These are phyloP conservation scores for Lactarius deliciosus DNA, from an alignment of 768 basidiomycete genomes.

Conservation along the genomic window DNA sequence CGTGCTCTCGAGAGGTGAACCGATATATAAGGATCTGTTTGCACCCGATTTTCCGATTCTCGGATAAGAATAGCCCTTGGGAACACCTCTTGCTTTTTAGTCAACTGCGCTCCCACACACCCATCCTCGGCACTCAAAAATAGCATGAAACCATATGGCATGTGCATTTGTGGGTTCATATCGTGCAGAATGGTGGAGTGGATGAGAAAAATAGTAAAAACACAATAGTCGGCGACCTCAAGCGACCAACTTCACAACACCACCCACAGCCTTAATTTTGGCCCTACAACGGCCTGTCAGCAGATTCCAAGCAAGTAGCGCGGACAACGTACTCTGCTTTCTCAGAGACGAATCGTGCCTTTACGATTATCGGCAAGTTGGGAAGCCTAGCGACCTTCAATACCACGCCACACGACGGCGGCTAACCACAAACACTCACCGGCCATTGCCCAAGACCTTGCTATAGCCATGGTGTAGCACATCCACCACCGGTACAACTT, in stretches of 20 bases:
- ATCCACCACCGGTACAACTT: conserved; percentile 95
- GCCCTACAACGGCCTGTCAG: conserved; percentile 37
- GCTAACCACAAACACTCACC: conserved; percentile 46
- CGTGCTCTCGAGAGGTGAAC: too few relatives aligned
- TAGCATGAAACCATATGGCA: conserved; percentile 33
- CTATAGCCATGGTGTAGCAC: conserved; percentile 79
- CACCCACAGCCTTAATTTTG: conserved; percentile 92
- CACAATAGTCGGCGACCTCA: conserved; percentile 43
- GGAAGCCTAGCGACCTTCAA: conserved; percentile 52
- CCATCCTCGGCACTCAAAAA: neutral
- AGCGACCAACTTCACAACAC: conserved; percentile 91
- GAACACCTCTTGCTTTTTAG: neutral
- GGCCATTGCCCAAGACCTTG: conserved; percentile 94
- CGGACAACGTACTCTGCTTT: conserved; percentile 66
- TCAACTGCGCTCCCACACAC: neutral
- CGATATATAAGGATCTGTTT: neutral
- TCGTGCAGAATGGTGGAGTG: conserved; percentile 33
- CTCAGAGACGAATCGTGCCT: conserved; percentile 92
- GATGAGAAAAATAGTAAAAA: conserved; percentile 32
- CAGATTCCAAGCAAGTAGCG: conserved; percentile 31
- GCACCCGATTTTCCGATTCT: neutral
- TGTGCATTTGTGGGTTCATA: conserved; percentile 33
- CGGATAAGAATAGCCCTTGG: neutral
- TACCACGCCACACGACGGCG: neutral
- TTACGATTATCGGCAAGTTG: conserved; percentile 93